Percentiles rank a stretch among this genome's conserved stretches.
These are phyloP conservation scores for Phytopythium vexans DNA, from an alignment of 352 stramenopile species.

Conservation along the genomic window DNA sequence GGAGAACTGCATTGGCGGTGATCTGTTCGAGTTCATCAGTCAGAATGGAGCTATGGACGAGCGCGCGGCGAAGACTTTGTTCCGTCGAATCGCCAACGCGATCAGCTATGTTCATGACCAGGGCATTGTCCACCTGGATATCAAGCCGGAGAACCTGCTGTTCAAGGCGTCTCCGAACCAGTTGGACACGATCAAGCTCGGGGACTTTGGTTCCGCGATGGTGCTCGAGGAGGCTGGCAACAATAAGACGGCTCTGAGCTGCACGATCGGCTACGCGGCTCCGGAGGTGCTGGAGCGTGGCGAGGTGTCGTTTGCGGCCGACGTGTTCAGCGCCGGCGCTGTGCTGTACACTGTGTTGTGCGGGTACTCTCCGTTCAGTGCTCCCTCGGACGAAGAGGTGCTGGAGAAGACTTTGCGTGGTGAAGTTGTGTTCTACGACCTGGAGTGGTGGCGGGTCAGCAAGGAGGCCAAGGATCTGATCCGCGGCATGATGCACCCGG, in stretches of 20 bases:
- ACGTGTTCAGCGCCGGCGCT: constrained; percentile 74
- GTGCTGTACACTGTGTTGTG: constrained; percentile 67
- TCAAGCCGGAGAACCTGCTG: constrained; percentile 81
- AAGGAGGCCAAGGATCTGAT: constrained; percentile 57
- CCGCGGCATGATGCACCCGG: constrained; percentile 47
- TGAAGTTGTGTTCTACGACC: constrained; percentile 52
- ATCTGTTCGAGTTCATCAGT: constrained; percentile 60
- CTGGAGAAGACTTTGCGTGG: constrained; percentile 42
- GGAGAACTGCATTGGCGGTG: constrained; percentile 58
- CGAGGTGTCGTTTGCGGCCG: constrained; percentile 53
- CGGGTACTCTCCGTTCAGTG: constrained; percentile 67
- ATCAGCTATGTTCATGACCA: constrained; percentile 56
- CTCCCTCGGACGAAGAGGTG: constrained; percentile 57
- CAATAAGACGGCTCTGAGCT: constrained; percentile 41
- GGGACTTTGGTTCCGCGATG: constrained; percentile 68
- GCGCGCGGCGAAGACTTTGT: constrained; percentile 36
- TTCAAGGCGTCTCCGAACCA: constrained; percentile 53
- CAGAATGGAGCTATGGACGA: constrained; percentile 53
- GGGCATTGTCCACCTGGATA: constrained; percentile 66
- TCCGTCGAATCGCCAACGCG: constrained; percentile 49
- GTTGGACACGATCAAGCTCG: constrained; percentile 54
- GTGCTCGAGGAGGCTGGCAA: constrained; percentile 29
- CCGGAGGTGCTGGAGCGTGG: constrained; percentile 58
- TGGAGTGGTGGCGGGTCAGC: constrained; percentile 49
- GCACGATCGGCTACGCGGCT: constrained; percentile 73